These are phyloP conservation scores for Triglochin maritima DNA, from an alignment of 106 monocot genomes.

Conservation along the genomic window DNA sequence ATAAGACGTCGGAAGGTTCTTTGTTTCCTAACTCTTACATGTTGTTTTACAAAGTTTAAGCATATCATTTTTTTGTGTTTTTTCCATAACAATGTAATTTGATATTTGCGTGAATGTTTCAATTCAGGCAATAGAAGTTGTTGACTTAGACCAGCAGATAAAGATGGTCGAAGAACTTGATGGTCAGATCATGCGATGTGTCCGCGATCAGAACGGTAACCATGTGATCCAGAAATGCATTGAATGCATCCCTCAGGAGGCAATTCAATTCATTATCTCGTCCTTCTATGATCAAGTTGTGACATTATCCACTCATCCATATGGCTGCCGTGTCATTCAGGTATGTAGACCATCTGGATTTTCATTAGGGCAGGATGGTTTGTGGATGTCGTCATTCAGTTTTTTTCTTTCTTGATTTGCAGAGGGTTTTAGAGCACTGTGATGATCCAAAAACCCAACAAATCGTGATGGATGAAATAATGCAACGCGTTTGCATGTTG, in stretches of 20 bases:
- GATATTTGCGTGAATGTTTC: neutral
- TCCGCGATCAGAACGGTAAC: constrained; percentile 90
- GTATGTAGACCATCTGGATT: constrained; percentile 10
- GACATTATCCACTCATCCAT: constrained; percentile 72
- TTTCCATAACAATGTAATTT: neutral
- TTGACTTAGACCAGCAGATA: constrained; percentile 66
- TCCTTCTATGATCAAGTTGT: constrained; percentile 81
- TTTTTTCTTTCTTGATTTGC: neutral
- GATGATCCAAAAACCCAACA: constrained; percentile 62
- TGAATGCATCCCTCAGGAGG: constrained; percentile 72
- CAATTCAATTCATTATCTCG: constrained; percentile 76
- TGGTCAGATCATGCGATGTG: constrained; percentile 72
- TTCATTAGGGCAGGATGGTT: too few species aligned
- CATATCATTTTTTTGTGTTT: neutral
- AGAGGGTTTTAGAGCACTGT: constrained; percentile 88
- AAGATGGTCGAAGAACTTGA: constrained; percentile 80
- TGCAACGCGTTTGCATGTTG: constrained; percentile 61
- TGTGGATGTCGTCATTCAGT: too few species aligned
- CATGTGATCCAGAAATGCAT: constrained; percentile 96
- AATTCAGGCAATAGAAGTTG: constrained; percentile 74
- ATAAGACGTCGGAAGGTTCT: too few species aligned
- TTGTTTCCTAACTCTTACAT: too few species aligned
- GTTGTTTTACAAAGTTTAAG: neutral
- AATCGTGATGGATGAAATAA: constrained; percentile 80
- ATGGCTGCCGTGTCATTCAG: constrained; percentile 88